Evolutionary conservation across 805 yeast species (phyloP), one percentile per base, ranked within the genome.

Genomic region (Saccharomycopsis babjevae): DNA sequence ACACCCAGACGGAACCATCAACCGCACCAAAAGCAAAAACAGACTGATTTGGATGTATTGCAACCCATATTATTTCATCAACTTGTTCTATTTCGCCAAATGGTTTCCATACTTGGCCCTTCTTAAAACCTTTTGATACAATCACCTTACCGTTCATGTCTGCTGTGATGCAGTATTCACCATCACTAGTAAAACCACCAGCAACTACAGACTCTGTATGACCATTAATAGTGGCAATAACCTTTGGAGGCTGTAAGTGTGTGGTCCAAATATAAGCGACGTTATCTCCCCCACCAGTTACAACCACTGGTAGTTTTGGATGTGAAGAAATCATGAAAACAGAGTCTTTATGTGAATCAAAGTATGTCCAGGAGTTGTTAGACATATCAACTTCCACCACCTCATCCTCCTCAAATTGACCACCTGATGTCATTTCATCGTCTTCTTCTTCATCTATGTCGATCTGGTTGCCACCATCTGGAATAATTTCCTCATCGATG

Each of bases 251-350:
- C 63, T 83, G 84, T 1, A 89, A 79, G 72, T 90, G 96, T 1
- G 96, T 86, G 3, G 97, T 90, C 98, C 98, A 94, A 68, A 94
- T 71, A 70, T 83, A 89, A 1, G 92, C 97, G 30, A 83, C 77
- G 71, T 93, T 85, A 72, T 94, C 99, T 62, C 96, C 98, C 50
- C 97, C 98, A 36, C 99, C 99, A 25, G 93, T 81, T n/a, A 85
- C 86, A 8, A 89, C 94, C 71, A 77, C 67, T 18, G 97, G 97
- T 62, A 91, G 77, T 6, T 78, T 78, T 46, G 97, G 97, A 71
- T 94, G 97, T 6, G 84, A 76, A 57, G 88, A 82, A n/a, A 94
- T 61, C 50, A 59, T 63, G 39, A 60, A 58, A 39, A 59, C 54
- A 25, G 97, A 89, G 72, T 94, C 99, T 60, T 81, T 79, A 70